Evolutionary conservation across 2,329 filamentous ascomycete species (phyloP), one percentile per base, ranked within the genome.

Genomic region (Penicillium thymicola): DNA sequence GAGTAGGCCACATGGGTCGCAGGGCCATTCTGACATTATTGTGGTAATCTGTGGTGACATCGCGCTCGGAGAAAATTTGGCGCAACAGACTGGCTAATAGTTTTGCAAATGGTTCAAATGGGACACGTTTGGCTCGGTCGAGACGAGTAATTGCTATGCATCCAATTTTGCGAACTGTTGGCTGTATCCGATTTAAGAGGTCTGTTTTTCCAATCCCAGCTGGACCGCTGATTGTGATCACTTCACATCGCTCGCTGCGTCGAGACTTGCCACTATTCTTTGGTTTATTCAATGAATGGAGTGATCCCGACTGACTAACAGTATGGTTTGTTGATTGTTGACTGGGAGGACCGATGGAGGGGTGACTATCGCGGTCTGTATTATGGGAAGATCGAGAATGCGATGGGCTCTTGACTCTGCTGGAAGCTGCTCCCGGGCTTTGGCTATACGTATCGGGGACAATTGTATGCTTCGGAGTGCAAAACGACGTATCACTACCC

Each of bases 41-140:
- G 63, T 87, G 85, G 58, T 86, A 87, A 0, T 83, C 79, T 1
- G 83, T 85, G 10, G 75, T 79, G 16, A 87, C 81, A 68, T 87
- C 83, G 36, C 81, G 80, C 65, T 87, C 85, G 1, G 83, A 85
- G 64, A 87, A 87, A 7, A 87, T 85, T 59, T 87, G 85, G 27
- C 84, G 79, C 55, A 87, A 82, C 18, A 87, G 72, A 37, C 82
- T 84, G 7, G 81, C 82, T 73, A 87, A 78, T n/a, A 85, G 75
- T 58, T 79, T 81, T 18, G 86, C 74, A 37, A 86, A 79, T 0
- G 85, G 82, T 54, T 86, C 85, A 60, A 85, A 87, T 0, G 85
- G 85, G 5, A 82, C 78, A 52, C 79, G 80, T 61, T 81, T 81
- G 18, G 82, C 79, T 51, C 81, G 79, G 61, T 87, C 85, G 53